These are phyloP conservation scores for Tricholoma sp. DNA, from an alignment of 768 basidiomycete species.

Conservation along the genomic window DNA sequence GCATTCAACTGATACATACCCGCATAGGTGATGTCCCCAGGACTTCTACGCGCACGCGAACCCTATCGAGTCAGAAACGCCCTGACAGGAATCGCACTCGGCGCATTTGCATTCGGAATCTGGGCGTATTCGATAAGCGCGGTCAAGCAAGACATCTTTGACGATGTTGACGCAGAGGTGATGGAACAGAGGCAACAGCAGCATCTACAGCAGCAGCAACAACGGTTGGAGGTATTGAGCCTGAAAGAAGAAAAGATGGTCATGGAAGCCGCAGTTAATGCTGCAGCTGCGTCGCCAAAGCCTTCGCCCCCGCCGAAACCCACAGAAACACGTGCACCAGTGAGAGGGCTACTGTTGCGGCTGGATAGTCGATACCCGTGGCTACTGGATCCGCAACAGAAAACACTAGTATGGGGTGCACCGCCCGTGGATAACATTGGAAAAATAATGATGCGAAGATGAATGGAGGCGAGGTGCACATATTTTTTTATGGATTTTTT, in stretches of 20 bases:
- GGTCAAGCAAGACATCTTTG: slow-evolving; percentile 91
- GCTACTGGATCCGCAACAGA: slow-evolving; percentile 54
- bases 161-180: slow-evolving; percentile 80
- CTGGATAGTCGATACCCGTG: slow-evolving; percentile 42
- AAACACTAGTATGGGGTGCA: slow-evolving; percentile 70
- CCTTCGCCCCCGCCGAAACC: slow-evolving; percentile 1
- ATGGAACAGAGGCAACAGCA: slow-evolving; percentile 42
- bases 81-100: slow-evolving; percentile 67
- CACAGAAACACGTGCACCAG: slow-evolving; percentile 4
- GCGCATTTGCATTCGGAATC: slow-evolving; percentile 72
- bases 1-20: background rate
- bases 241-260: slow-evolving; percentile 25
- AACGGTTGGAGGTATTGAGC: slow-evolving; percentile 17
- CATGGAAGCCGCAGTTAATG: slow-evolving; percentile 16
- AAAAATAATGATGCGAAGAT: slow-evolving; percentile 23
- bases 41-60: slow-evolving; percentile 80
- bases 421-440: slow-evolving; percentile 63
- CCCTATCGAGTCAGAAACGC: slow-evolving; percentile 81
- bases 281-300: slow-evolving; percentile 7
- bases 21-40: slow-evolving; percentile 75
- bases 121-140: slow-evolving; percentile 93
- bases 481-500: background rate
- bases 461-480: background rate
- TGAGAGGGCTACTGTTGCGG: slow-evolving; percentile 41
- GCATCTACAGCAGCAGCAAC: slow-evolving; percentile 38